Conservation (phyloP, 805 yeast genomes). For the Wickerhamomyces rabaulensis region DNA sequence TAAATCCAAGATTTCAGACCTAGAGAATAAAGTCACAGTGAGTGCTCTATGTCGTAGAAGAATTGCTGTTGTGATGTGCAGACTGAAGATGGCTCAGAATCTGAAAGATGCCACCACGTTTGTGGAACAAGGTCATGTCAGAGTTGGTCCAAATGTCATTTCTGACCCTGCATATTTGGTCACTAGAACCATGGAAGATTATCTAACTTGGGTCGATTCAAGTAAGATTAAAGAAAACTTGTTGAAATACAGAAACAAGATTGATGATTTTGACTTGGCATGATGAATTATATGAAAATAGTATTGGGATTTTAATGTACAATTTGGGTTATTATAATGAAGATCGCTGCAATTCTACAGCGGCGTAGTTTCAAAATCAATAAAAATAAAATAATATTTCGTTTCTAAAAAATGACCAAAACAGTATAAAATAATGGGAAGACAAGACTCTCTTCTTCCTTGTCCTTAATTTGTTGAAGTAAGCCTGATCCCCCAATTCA, state of each 20-base stretch:
- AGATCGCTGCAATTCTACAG: too few species aligned
- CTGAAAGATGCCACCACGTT: slow-evolving; percentile 85
- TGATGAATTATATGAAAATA: slow-evolving; percentile 19
- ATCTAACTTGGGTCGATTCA: slow-evolving; percentile 95
- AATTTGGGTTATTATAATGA: background rate
- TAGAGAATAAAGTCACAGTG: slow-evolving; percentile 89
- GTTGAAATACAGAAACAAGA: slow-evolving; percentile 76
- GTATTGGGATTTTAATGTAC: background rate
- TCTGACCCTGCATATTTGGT: slow-evolving; percentile 95
- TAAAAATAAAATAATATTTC: too few species aligned
- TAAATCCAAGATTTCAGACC: slow-evolving; percentile 84
- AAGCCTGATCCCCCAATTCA: too few species aligned
- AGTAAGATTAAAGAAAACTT: slow-evolving; percentile 90
- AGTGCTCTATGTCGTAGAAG: slow-evolving; percentile 90
- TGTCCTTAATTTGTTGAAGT: too few species aligned
- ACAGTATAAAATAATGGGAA: background rate
- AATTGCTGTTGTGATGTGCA: slow-evolving; percentile 90
- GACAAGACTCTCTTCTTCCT: too few species aligned
- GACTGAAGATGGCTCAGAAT: slow-evolving; percentile 89
- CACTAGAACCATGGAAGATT: slow-evolving; percentile 92
- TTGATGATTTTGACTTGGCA: slow-evolving; percentile 53
- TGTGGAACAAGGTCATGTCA: slow-evolving; percentile 94
- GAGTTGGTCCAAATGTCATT: slow-evolving; percentile 94
- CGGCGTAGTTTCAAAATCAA: too few species aligned
- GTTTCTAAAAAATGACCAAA: background rate